Base-by-base conservation (phyloP, 495 filamentous ascomycete genomes). In the Corynascus novoguineensis region DNA sequence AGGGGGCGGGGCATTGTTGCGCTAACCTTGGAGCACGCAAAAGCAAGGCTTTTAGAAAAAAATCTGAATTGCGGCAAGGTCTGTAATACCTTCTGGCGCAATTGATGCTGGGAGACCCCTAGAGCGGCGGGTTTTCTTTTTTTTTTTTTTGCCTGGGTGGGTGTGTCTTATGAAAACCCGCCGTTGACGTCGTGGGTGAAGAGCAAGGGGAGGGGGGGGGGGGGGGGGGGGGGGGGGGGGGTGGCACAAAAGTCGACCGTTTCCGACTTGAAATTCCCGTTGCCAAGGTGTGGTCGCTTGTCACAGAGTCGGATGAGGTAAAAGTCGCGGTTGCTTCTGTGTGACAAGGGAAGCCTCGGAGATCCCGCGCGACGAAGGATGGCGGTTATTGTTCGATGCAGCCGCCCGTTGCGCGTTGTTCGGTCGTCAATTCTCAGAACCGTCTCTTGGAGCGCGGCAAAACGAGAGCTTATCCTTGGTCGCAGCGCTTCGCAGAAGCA, bases 1-100 rank as follows among this genome's bases (percentile, higher is more conserved):
- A 57, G 37, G 58, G 54, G 51, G 53, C 53, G 60, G 65, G 57
- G 65, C 60, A 68, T 68, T 55, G 61, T 46, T 46, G 52, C 54
- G 52, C 52, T 61, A 31, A 40, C 15, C 10, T 49, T n/a, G 24
- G 5, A 45, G 38, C 19, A 25, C 44, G 28, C 24, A 51, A 17
- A 51, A 11, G 34, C 24, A 27, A 40, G 34, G 14, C 34, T 14
- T 27, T 10, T 17, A 50, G 19, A 34, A 48, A 22, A 24, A 44
- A 24, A 10, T 38, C 10, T 11, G 6, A 32, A 11, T 32, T 32
- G n/a, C 31, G 31, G 11, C 6, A 32, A 32, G 31, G 31, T 32
- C 31, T 11, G 5, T 11, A 11, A 5, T 32, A 6, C 5, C 11
- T 5, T 5, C 31, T 5, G 31, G 40, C 21, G 10, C 19, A 24